Base-by-base conservation (phyloP, 1,284 basidiomycete genomes). In the Puccinia hordei region DNA sequence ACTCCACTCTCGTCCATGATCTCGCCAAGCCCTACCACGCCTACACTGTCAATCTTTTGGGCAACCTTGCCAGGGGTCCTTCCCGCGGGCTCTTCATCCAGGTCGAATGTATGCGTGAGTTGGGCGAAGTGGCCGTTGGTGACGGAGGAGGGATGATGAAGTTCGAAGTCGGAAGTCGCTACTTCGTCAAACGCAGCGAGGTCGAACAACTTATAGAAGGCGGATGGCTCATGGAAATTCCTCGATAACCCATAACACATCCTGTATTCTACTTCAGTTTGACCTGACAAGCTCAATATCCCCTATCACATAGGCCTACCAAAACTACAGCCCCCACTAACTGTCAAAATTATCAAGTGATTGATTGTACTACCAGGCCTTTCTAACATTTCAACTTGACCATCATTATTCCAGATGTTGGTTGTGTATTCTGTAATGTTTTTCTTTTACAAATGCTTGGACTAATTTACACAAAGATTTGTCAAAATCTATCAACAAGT, bases 101-200 rank as follows among this genome's bases (percentile, higher is more conserved):
- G 55, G 76, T 79, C 13, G 76, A 79, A 63, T 79, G 76, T 51
- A 44, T 79, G 35, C 66, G 65, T 19, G 76, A 79, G 30, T 72
- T 79, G 51, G 76, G 76, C 33, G 76, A 79, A 41, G 66, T 79
- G 5, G 65, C 76, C 6, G 65, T 79, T 12, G 76, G 76, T 27
- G 76, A 71, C 22, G 68, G 76, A 12, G 76, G 76, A 4, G 68
- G 53, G 24, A 59, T 79, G 76, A 79, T 79, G 35, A 33, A 79
- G 46, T 79, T 79, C 46, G 76, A 79, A 35, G 53, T 71, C 30
- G 76, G 76, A 0, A 72, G 53, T 79, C 49, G 76, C 3, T 79
- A 79, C 69, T 79, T 59, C 38, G 76, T 79, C 4, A 79, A 79
- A 38, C 30, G 57, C 15, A 59, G 76, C 38, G 66, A 79, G 51